Conservation (phyloP, 257 asterid species). For the Lithospermum erythrorhizon region DNA sequence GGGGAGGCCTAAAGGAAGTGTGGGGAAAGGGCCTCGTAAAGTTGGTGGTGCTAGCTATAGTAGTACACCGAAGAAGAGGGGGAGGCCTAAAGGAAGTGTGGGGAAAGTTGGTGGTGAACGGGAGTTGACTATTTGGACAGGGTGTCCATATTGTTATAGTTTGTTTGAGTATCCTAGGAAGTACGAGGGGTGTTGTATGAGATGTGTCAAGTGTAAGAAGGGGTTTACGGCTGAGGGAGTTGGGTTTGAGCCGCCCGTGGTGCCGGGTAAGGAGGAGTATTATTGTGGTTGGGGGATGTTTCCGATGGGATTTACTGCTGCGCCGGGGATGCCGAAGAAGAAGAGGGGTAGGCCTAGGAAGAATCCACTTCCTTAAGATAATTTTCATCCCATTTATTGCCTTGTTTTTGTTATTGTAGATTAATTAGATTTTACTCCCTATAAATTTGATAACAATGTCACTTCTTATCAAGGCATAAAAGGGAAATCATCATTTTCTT, state of each 20-base stretch:
- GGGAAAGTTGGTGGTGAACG: not conserved
- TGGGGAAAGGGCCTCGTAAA: not conserved
- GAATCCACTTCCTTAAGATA: not conserved
- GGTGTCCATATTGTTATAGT: conserved; percentile 85
- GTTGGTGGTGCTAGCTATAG: conserved; percentile 13
- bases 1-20: not conserved
- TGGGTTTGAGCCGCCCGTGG: conserved; percentile 56
- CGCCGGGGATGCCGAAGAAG: conserved; percentile 12
- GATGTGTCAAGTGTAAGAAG: conserved; percentile 62
- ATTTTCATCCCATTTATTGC: not conserved
- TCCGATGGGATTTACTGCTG: conserved; percentile 60
- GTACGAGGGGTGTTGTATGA: conserved; percentile 67
- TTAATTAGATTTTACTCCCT: too few species aligned
- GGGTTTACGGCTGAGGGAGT: conserved; percentile 67
- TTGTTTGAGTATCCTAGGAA: conserved; percentile 57
- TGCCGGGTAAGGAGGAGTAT: conserved; percentile 75
- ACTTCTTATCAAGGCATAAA: too few species aligned
- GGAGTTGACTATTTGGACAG: conserved; percentile 48
- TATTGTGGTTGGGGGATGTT: conserved; percentile 88
- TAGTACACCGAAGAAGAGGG: too few species aligned
- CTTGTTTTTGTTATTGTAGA: not conserved
- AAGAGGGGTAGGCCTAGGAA: not conserved
- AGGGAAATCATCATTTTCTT: too few species aligned
- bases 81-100: too few species aligned
- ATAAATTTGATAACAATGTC: too few species aligned